Evolutionary conservation across 169 alveolate genomes (phyloP).

Genomic region (Cryptosporidium sp.): DNA sequence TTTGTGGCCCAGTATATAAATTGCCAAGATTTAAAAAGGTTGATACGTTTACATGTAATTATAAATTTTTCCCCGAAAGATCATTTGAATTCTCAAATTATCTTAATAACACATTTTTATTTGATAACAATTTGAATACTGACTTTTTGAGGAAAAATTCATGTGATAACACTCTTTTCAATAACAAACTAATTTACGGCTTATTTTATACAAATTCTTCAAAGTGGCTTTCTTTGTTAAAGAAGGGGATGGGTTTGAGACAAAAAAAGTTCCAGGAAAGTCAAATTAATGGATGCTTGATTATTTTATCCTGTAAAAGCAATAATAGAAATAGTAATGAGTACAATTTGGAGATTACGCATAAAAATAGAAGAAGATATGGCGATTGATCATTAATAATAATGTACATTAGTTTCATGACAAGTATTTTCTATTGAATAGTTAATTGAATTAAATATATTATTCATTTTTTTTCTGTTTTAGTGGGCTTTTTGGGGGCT

Average conservation of each 20-base stretch:
- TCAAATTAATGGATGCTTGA: conserved; percentile 25
- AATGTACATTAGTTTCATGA: neutral
- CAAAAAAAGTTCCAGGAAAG: neutral
- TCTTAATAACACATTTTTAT: neutral
- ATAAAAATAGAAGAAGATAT: conserved; percentile 36
- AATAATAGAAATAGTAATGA: neutral
- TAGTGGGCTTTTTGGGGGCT: neutral
- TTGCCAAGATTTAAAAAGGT: conserved; percentile 55
- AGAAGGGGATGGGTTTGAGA: neutral
- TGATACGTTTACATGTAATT: conserved; percentile 14
- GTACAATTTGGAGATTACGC: neutral
- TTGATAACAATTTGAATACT: neutral
- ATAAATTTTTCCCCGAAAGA: conserved; percentile 60
- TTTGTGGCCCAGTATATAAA: conserved; percentile 73
- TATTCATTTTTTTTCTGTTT: neutral
- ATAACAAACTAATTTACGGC: conserved; percentile 22
- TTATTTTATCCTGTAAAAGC: conserved; percentile 31
- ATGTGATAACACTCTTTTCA: neutral
- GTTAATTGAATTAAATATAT: neutral
- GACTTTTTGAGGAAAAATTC: neutral
- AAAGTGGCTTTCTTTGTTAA: conserved; percentile 49
- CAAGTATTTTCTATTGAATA: neutral
- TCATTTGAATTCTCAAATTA: conserved; percentile 3
- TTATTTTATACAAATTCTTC: conserved; percentile 42
- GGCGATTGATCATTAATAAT: conserved; percentile 7